Evolutionary conservation across 805 yeast species (phyloP).

Genomic region (Myxozyma monticola): DNA sequence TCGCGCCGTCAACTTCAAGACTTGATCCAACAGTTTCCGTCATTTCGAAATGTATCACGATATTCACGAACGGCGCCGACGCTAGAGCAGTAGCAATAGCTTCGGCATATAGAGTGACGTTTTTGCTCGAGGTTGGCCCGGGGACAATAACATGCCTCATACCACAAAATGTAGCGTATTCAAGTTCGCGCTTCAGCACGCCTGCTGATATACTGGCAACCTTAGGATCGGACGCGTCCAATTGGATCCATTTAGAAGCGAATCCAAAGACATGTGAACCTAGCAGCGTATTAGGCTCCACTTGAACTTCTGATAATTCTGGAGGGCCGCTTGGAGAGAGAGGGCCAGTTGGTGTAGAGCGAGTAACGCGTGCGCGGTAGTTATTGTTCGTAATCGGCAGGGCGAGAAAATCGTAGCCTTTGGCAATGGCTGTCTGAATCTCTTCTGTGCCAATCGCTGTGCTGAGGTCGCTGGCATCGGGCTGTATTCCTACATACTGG

Average conservation of each 20-base stretch:
- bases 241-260: slow-evolving; percentile 68
- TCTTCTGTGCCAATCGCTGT: slow-evolving; percentile 4
- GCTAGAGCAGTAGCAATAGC: slow-evolving; percentile 41
- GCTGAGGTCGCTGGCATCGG: slow-evolving; percentile 4
- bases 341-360: background rate
- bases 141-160: slow-evolving; percentile 56
- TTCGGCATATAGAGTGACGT: slow-evolving; percentile 53
- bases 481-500: slow-evolving; percentile 21
- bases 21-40: slow-evolving; percentile 36
- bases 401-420: slow-evolving; percentile 24
- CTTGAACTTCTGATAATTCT: slow-evolving; percentile 12
- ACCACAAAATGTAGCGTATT: slow-evolving; percentile 61
- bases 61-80: slow-evolving; percentile 29
- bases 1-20: no score
- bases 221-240: slow-evolving; percentile 57
- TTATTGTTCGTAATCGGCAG: slow-evolving; percentile 18
- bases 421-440: slow-evolving; percentile 8
- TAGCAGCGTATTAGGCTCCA: slow-evolving; percentile 13
- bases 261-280: slow-evolving; percentile 46
- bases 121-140: slow-evolving; percentile 61
- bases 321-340: slow-evolving; percentile 14
- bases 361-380: slow-evolving; percentile 20
- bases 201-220: slow-evolving; percentile 58
- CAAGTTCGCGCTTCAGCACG: slow-evolving; percentile 58
- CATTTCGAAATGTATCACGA: slow-evolving; percentile 32